phyloP scores from a whole-genome alignment of 1,139 yeast species.

The Kluyveromyces marxianus region DNA sequence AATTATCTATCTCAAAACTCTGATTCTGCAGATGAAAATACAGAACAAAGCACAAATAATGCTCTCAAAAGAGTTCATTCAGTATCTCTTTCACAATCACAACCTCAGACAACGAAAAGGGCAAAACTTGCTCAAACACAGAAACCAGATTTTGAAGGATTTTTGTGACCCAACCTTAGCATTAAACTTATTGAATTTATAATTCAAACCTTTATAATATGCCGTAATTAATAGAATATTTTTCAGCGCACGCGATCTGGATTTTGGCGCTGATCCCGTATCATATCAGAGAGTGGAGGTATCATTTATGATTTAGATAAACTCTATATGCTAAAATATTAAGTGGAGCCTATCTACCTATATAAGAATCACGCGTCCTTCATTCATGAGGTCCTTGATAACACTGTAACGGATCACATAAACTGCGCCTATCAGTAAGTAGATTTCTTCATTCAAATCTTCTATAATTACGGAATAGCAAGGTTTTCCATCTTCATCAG shows the following conservation, averaged over 20 bases:
- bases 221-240: too few species aligned
- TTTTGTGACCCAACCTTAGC: constrained; percentile 1
- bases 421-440: constrained; percentile 57
- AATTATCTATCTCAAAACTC: background rate
- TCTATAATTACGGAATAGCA: constrained; percentile 26
- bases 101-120: constrained; percentile 24
- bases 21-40: background rate
- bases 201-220: background rate
- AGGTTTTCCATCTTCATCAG: constrained; percentile 21
- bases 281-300: too few species aligned
- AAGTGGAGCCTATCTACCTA: constrained; percentile 4
- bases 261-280: too few species aligned
- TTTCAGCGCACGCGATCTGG: too few species aligned
- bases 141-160: constrained; percentile 3
- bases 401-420: constrained; percentile 65
- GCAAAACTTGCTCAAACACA: constrained; percentile 26
- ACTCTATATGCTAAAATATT: background rate
- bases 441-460: constrained; percentile 47
- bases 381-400: constrained; percentile 22
- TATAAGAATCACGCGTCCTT: constrained; percentile 24
- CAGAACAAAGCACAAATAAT: background rate
- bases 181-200: background rate
- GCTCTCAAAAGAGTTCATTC: constrained; percentile 20
- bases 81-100: constrained; percentile 24
- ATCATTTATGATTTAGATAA: background rate